Evolutionary conservation across 306 rosid species (phyloP).

Genomic region (Nissolia schottii): DNA sequence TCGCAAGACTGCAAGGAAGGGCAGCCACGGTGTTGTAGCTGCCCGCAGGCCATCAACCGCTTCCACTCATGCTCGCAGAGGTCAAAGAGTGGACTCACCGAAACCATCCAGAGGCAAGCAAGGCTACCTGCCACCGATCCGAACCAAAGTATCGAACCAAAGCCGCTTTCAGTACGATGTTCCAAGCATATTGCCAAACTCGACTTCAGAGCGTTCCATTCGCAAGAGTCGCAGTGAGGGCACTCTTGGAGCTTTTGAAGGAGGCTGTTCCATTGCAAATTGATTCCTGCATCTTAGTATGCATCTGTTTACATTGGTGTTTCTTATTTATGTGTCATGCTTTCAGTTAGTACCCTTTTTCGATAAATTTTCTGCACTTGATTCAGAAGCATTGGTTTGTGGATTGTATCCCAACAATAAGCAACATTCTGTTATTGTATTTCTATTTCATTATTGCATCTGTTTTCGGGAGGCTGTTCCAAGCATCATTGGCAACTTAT

Average conservation of each 20-base stretch:
- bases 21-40: conserved; percentile 32
- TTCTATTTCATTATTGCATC: not conserved
- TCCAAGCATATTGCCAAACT: conserved; percentile 32
- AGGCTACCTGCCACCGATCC: conserved; percentile 51
- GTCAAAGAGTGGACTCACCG: conserved; percentile 34
- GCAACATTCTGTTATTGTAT: not conserved
- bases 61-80: conserved; percentile 38
- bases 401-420: conserved; percentile 22
- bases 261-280: conserved; percentile 10
- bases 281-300: not conserved
- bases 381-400: conserved; percentile 13
- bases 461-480: not conserved
- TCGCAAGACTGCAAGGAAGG: conserved; percentile 61
- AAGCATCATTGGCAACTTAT: conserved; percentile 13
- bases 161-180: conserved; percentile 38
- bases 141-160: conserved; percentile 40
- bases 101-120: conserved; percentile 50
- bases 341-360: not conserved
- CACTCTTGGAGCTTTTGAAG: conserved; percentile 60
- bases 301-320: conserved; percentile 24
- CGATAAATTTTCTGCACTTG: not conserved
- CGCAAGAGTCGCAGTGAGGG: conserved; percentile 84
- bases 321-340: not conserved
- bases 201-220: conserved; percentile 33
- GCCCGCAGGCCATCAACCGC: conserved; percentile 40